phyloP scores from a whole-genome alignment of 1,284 basidiomycete species.

The Pseudozyma tsukubaensis region DNA sequence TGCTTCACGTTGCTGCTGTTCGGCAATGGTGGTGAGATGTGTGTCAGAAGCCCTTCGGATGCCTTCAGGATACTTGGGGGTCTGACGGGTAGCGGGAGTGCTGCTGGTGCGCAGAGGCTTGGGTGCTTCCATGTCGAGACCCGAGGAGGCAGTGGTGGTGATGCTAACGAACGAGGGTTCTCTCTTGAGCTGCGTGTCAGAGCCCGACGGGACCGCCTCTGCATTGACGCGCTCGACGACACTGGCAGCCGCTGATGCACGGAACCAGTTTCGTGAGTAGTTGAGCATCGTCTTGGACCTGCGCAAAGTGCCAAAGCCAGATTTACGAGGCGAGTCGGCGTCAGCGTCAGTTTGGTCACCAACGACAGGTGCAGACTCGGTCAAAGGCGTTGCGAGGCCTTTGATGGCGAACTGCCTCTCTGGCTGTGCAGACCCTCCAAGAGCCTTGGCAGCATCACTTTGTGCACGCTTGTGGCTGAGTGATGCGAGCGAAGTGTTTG shows the following conservation, averaged over 20 bases:
- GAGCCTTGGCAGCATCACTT: constrained; percentile 26
- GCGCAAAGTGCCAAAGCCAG: constrained; percentile 27
- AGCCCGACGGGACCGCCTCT: constrained; percentile 14
- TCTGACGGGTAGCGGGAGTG: constrained; percentile 23
- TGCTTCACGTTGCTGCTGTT: constrained; percentile 16
- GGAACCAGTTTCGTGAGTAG: constrained; percentile 42
- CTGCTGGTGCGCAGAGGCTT: constrained; percentile 29
- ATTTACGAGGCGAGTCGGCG: constrained; percentile 16
- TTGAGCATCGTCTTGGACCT: constrained; percentile 52
- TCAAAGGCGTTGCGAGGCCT: constrained; percentile 13
- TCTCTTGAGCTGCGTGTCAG: constrained; percentile 1
- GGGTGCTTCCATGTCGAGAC: constrained; percentile 7
- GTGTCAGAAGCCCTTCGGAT: constrained; percentile 40
- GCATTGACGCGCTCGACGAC: constrained; percentile 34
- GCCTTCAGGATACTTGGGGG: constrained; percentile 16
- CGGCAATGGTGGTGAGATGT: constrained; percentile 26
- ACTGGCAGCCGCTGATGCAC: constrained; percentile 33
- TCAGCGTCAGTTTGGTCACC: background rate
- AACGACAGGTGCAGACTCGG: constrained; percentile 15
- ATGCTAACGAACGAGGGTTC: constrained; percentile 10
- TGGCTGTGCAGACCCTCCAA: constrained; percentile 22
- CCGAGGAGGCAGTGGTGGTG: background rate
- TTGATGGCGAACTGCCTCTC: constrained; percentile 28
- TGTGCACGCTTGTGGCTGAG: constrained; percentile 33
- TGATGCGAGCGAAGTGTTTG: constrained; percentile 20